phyloP scores from a whole-genome alignment of 441 rosid species.

The Erodium moschatum region DNA sequence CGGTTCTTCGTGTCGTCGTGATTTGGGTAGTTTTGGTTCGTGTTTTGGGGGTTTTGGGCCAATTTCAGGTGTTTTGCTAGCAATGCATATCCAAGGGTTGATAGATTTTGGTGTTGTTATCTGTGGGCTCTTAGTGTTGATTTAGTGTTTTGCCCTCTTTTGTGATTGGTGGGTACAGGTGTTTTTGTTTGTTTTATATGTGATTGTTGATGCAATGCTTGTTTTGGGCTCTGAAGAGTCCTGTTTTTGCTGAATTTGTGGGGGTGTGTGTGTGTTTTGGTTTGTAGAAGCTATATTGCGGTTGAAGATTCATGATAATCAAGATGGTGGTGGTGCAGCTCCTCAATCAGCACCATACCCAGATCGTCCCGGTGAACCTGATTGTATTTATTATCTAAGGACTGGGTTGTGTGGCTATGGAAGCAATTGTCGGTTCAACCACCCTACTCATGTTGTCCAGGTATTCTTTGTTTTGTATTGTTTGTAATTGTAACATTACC shows the following conservation, averaged over 20 bases:
- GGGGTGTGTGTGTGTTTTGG: slow-evolving; percentile 13
- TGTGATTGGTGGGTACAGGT: slow-evolving; percentile 14
- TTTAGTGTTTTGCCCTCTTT: background rate
- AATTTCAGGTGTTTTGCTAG: background rate
- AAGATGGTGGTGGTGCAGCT: slow-evolving; percentile 26
- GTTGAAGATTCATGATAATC: slow-evolving; percentile 42
- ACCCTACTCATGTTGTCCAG: slow-evolving; percentile 52
- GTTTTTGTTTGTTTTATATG: slow-evolving; percentile 10
- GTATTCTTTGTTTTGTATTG: slow-evolving; percentile 16
- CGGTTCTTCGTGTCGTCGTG: slow-evolving; percentile 19
- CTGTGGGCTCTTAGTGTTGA: background rate
- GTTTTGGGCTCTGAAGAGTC: slow-evolving; percentile 11
- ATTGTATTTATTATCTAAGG: slow-evolving; percentile 62
- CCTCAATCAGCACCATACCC: slow-evolving; percentile 46
- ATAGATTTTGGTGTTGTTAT: background rate
- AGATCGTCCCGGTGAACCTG: slow-evolving; percentile 73
- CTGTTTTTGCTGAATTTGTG: background rate
- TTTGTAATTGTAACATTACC: background rate
- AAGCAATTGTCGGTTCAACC: slow-evolving; percentile 65
- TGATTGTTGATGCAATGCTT: slow-evolving; percentile 1
- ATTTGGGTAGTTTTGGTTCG: background rate
- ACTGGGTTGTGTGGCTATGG: slow-evolving; percentile 80
- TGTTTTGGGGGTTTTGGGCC: background rate
- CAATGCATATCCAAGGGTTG: background rate
- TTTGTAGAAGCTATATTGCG: slow-evolving; percentile 38